Percentiles rank a stretch among this genome's conserved stretches.
Evolutionary conservation across 257 asterid genomes (phyloP).

Genomic region (Mitragyna speciosa): DNA sequence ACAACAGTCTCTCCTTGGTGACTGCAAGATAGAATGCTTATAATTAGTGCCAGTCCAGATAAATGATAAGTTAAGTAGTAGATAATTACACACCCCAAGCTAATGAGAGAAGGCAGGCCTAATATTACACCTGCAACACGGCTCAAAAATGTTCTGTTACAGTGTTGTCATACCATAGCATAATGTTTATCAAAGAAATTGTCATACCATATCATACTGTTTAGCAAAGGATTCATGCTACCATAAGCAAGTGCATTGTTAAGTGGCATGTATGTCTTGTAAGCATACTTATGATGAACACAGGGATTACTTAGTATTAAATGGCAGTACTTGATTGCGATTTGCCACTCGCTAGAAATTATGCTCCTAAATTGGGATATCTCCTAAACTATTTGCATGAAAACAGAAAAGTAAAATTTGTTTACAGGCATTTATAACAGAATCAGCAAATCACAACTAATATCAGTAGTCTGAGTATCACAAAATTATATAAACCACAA

Average conservation of each 20-base stretch:
- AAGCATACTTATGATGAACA: background rate
- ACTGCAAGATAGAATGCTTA: conserved; percentile 25
- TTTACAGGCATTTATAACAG: background rate
- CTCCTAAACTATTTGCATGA: background rate
- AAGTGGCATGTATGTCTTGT: background rate
- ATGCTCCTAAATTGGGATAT: background rate
- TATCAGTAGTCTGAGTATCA: background rate
- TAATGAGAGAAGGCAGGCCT: background rate
- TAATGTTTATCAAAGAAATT: background rate
- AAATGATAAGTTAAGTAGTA: background rate
- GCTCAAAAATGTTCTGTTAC: background rate
- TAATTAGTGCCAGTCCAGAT: background rate
- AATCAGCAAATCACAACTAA: background rate
- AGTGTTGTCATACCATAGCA: background rate
- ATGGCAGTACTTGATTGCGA: background rate
- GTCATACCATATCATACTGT: background rate
- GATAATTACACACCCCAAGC: background rate
- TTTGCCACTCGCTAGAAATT: background rate
- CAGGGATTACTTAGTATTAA: background rate
- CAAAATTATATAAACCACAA: background rate
- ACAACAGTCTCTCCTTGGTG: conserved; percentile 85
- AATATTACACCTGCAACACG: background rate
- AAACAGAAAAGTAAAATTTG: background rate
- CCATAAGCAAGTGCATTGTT: background rate
- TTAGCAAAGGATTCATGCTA: background rate